A percentile compares a stretch with the other conserved stretches of the same genome.
Conservation (phyloP, 2,329 filamentous ascomycete genomes). For the Colletotrichum acutatum region DNA sequence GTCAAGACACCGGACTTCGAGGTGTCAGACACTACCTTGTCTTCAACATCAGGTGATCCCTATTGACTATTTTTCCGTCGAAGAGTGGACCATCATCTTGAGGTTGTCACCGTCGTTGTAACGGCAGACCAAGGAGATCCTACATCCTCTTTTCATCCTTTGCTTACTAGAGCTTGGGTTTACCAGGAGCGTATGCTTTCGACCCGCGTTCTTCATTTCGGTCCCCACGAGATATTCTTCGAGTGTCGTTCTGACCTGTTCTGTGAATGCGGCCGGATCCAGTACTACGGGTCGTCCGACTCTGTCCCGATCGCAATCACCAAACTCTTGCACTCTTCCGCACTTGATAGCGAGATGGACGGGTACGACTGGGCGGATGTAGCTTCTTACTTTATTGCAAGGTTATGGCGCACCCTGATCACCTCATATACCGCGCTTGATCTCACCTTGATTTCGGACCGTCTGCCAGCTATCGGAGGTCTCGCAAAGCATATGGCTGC, state of each 20-base stretch:
- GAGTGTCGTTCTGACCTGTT: slow-evolving; percentile 2
- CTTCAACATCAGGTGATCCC: not conserved
- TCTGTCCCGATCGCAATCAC: not conserved
- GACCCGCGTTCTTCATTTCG: slow-evolving; percentile 41
- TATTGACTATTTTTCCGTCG: too few species aligned
- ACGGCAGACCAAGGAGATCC: too few species aligned
- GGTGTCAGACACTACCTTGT: not conserved
- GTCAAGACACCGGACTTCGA: too few species aligned
- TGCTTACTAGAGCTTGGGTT: slow-evolving; percentile 40
- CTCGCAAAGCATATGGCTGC: slow-evolving; percentile 28
- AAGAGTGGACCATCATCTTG: too few species aligned
- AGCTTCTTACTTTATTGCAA: slow-evolving; percentile 20
- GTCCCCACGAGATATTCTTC: slow-evolving; percentile 1
- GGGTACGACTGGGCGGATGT: not conserved
- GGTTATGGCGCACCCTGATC: slow-evolving; percentile 31
- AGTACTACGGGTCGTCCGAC: not conserved
- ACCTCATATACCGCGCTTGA: slow-evolving; percentile 15
- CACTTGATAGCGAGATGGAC: not conserved
- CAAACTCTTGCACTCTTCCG: slow-evolving; percentile 1
- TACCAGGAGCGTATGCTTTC: slow-evolving; percentile 44
- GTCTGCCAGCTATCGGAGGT: slow-evolving; percentile 28
- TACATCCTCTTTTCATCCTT: not conserved
- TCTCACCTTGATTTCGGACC: slow-evolving; percentile 16
- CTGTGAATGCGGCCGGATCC: slow-evolving; percentile 16
- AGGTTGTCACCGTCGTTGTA: too few species aligned